phyloP scores from a whole-genome alignment of 202 grass and related monocot genomes.

The Brachypodium distachyon region DNA sequence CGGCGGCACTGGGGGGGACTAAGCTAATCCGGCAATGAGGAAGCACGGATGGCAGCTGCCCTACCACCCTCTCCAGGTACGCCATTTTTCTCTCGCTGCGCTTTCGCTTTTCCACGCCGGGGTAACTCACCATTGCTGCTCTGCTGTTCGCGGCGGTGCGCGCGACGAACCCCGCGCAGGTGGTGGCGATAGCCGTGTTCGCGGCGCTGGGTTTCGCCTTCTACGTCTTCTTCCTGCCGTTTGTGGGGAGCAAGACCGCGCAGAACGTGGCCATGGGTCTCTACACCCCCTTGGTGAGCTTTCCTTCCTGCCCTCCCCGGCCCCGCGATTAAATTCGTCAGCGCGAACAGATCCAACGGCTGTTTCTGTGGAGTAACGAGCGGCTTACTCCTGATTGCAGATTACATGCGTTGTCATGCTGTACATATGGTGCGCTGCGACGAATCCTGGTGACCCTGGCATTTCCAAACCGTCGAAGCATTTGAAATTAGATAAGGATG shows the following conservation, averaged over 20 bases:
- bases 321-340: background rate
- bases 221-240: conserved; percentile 95
- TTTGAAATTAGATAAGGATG: conserved; percentile 38
- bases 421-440: conserved; percentile 89
- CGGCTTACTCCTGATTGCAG: conserved; percentile 30
- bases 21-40: too few species aligned
- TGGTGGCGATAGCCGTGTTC: too few species aligned
- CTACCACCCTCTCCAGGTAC: conserved; percentile 92
- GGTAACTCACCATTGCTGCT: conserved; percentile 2
- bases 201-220: conserved; percentile 87
- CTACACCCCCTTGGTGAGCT: conserved; percentile 85
- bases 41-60: conserved; percentile 98
- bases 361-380: background rate
- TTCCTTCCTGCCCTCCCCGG: background rate
- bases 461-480: conserved; percentile 57
- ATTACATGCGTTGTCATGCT: conserved; percentile 65
- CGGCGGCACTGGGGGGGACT: too few species aligned
- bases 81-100: background rate
- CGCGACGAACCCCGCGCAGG: conserved; percentile 33
- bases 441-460: conserved; percentile 83
- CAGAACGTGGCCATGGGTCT: conserved; percentile 65
- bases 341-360: conserved; percentile 12
- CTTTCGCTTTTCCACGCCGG: background rate
- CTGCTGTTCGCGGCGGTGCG: background rate
- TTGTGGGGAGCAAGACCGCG: conserved; percentile 57